Base-by-base conservation (phyloP, 2,329 filamentous ascomycete species). In the Cytospora piceae region DNA sequence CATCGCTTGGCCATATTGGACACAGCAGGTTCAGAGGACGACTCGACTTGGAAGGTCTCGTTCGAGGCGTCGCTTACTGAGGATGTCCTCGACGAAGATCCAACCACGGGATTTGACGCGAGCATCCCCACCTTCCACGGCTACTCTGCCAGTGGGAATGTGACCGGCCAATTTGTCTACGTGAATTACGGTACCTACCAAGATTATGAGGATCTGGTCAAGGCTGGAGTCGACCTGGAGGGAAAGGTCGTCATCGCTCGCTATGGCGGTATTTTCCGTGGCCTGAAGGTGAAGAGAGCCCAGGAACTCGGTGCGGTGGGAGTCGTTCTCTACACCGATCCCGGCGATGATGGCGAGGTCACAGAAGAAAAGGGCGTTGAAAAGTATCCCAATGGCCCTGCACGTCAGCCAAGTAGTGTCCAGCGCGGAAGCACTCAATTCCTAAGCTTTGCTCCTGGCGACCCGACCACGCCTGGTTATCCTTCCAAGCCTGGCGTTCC, bases 21-120 rank as follows among this genome's bases (percentile, higher is more conserved):
- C 72, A 85, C 82, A 70, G 69, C 75, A 72, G 52, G 46, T 12
- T 32, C 57, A 24, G 58, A 74, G 77, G 71, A 75, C 31, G 71
- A 77, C 0, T 71, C 75, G 15, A 71, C 74, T 4, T 90, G 87
- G 81, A 82, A 85, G 61, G 83, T 94, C 32, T 82, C 85, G n/a
- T 96, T 90, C 73, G 88, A 93, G 74, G 94, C 94, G 0, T 89
- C 87, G 1, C 79, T 98, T 51, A 87, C 91, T 71, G 95, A 99
- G 76, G 93, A 96, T 73, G 84, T 94, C 2, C 80, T 98, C 6
- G 84, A 92, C 0, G 89, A 96, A 61, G 95, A 99, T 75, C 85
- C 88, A 3, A 96, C 93, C 0, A 93, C 88, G 22, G 85, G 87
- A 27, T 80, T 93, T 55, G 78, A 85, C 12, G 85, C 93, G 72